Evolutionary conservation across 495 filamentous ascomycete genomes (phyloP).

Genomic region (Trichoderma erinaceum): DNA sequence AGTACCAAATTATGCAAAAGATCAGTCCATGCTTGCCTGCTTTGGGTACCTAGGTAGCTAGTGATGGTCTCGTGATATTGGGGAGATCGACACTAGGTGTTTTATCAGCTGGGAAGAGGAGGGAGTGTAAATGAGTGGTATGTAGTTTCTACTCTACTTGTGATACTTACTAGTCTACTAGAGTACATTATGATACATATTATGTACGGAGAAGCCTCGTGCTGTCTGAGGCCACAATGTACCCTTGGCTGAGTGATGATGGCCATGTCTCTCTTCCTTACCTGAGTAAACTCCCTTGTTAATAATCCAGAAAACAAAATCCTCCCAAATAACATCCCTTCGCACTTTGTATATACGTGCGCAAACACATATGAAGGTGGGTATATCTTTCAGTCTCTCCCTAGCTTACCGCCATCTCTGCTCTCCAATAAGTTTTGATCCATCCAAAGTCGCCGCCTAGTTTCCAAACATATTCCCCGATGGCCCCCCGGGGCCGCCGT

Average conservation of each 20-base stretch:
- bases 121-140: no score
- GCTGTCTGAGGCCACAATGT: background rate
- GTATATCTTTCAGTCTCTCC: background rate
- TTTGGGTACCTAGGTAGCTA: no score
- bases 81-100: no score
- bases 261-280: background rate
- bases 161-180: no score
- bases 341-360: background rate
- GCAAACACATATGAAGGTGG: background rate
- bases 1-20: no score
- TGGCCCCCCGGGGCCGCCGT: slow-evolving; percentile 12
- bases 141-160: no score
- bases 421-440: background rate
- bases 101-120: no score
- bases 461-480: slow-evolving; percentile 6
- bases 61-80: no score
- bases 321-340: background rate
- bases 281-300: background rate
- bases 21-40: no score
- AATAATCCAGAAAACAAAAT: background rate
- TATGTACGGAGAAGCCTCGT: background rate
- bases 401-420: background rate
- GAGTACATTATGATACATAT: background rate
- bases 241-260: background rate
- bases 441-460: background rate